Conservation (phyloP, 495 filamentous ascomycete genomes). For the Podospora anserina region DNA sequence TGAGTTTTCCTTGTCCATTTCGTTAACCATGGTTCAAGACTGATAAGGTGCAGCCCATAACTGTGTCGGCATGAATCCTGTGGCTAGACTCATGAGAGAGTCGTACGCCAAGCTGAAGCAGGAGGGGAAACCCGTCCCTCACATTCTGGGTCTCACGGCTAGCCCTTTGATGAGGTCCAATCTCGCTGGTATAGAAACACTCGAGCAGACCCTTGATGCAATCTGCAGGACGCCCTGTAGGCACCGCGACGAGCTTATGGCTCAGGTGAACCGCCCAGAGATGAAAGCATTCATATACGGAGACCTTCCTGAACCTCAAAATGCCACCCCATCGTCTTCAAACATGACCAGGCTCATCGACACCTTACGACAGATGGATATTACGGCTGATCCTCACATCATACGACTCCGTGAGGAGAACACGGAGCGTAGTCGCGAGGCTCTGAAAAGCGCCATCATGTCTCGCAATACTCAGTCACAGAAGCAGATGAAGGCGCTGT, state of each 20-base stretch:
- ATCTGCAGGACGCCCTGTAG: slow-evolving; percentile 67
- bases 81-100: slow-evolving; percentile 72
- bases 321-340: slow-evolving; percentile 18
- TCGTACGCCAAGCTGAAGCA: slow-evolving; percentile 57
- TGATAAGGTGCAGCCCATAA: slow-evolving; percentile 58
- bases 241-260: slow-evolving; percentile 66
- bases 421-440: slow-evolving; percentile 33
- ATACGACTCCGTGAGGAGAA: slow-evolving; percentile 43
- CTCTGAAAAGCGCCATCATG: slow-evolving; percentile 46
- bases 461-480: slow-evolving; percentile 60
- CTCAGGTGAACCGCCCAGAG: slow-evolving; percentile 63
- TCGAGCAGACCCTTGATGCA: slow-evolving; percentile 76
- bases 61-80: slow-evolving; percentile 60
- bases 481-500: slow-evolving; percentile 60
- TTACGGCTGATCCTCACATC: slow-evolving; percentile 69
- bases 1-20: slow-evolving; percentile 31
- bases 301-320: slow-evolving; percentile 9
- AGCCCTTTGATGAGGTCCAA: slow-evolving; percentile 69
- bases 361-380: slow-evolving; percentile 50
- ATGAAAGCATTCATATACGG: slow-evolving; percentile 54
- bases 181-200: slow-evolving; percentile 46
- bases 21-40: slow-evolving; percentile 4
- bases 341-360: slow-evolving; percentile 35
- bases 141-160: slow-evolving; percentile 80
- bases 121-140: slow-evolving; percentile 51